phyloP scores from a whole-genome alignment of 2,329 filamentous ascomycete genomes.

The Penicillium psychrosexuale region DNA sequence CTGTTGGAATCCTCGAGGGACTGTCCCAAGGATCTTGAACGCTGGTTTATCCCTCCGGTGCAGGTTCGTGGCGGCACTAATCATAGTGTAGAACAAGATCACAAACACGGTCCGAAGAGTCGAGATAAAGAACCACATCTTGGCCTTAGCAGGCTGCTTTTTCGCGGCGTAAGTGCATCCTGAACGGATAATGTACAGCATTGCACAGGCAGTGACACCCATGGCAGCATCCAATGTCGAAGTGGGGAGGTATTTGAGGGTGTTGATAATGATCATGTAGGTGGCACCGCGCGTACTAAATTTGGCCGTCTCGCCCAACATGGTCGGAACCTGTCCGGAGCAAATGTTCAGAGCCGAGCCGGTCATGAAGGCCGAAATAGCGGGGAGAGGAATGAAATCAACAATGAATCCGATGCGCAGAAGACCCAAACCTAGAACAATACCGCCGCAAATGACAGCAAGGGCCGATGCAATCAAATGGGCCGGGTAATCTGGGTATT shows the following conservation, averaged over 20 bases:
- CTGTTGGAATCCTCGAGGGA: slow-evolving; percentile 84
- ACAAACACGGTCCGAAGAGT: slow-evolving; percentile 89
- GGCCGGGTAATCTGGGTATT: slow-evolving; percentile 53
- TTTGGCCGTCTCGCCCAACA: slow-evolving; percentile 68
- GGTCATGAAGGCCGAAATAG: slow-evolving; percentile 95
- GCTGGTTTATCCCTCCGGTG: slow-evolving; percentile 59
- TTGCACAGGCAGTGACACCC: slow-evolving; percentile 73
- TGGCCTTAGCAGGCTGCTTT: slow-evolving; percentile 66
- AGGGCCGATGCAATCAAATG: slow-evolving; percentile 75
- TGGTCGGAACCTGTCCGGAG: slow-evolving; percentile 73
- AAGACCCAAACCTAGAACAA: slow-evolving; percentile 76
- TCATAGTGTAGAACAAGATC: slow-evolving; percentile 85
- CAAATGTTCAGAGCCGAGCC: slow-evolving; percentile 89
- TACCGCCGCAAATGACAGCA: slow-evolving; percentile 70
- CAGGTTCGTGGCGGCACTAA: slow-evolving; percentile 81
- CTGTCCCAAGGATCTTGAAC: slow-evolving; percentile 70
- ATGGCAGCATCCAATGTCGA: slow-evolving; percentile 78
- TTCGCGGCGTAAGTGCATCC: slow-evolving; percentile 64
- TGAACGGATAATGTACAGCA: slow-evolving; percentile 73
- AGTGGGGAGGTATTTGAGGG: slow-evolving; percentile 65
- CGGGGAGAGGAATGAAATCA: slow-evolving; percentile 84
- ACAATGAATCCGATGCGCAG: slow-evolving; percentile 84
- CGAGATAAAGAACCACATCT: slow-evolving; percentile 82
- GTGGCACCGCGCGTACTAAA: slow-evolving; percentile 75
- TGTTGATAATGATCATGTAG: slow-evolving; percentile 80